Percentiles rank a stretch among this genome's conserved stretches.
phyloP scores from a whole-genome alignment of 192 early-diverging fungal species.

The Coemansia sp. region DNA sequence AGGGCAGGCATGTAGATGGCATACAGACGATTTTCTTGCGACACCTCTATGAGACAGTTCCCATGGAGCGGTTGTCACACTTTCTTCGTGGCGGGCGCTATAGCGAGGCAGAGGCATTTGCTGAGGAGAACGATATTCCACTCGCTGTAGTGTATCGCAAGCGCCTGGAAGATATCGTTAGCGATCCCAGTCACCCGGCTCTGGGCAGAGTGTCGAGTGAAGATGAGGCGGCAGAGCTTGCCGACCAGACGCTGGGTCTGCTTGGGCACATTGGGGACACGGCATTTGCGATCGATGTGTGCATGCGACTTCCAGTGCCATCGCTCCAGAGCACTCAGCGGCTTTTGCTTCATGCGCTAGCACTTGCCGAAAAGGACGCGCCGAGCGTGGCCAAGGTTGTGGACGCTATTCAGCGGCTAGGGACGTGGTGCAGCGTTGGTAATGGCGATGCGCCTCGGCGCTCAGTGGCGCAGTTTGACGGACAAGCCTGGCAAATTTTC shows the following conservation, averaged over 20 bases:
- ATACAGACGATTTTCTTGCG: constrained; percentile 32
- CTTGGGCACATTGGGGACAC: constrained; percentile 23
- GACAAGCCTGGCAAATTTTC: constrained; percentile 57
- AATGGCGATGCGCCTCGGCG: not conserved
- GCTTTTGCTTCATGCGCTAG: constrained; percentile 31
- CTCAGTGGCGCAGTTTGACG: constrained; percentile 19
- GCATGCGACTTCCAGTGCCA: constrained; percentile 16
- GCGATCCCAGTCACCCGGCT: not conserved
- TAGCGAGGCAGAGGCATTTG: constrained; percentile 41
- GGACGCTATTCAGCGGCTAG: constrained; percentile 36
- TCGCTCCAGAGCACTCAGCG: constrained; percentile 16
- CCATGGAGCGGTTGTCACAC: constrained; percentile 43
- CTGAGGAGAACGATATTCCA: constrained; percentile 30
- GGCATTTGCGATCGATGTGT: constrained; percentile 17
- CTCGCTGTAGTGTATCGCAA: constrained; percentile 25
- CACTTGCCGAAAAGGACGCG: not conserved
- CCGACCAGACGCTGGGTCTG: constrained; percentile 12
- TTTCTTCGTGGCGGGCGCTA: constrained; percentile 33
- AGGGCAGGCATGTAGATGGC: constrained; percentile 18
- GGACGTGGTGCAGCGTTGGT: constrained; percentile 44
- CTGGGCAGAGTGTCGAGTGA: not conserved
- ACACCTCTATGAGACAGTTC: constrained; percentile 29
- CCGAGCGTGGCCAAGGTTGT: constrained; percentile 4
- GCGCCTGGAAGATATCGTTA: constrained; percentile 23
- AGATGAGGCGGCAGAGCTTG: not conserved